phyloP scores from a whole-genome alignment of 305 asterid genomes.

The Salvia sclarea region DNA sequence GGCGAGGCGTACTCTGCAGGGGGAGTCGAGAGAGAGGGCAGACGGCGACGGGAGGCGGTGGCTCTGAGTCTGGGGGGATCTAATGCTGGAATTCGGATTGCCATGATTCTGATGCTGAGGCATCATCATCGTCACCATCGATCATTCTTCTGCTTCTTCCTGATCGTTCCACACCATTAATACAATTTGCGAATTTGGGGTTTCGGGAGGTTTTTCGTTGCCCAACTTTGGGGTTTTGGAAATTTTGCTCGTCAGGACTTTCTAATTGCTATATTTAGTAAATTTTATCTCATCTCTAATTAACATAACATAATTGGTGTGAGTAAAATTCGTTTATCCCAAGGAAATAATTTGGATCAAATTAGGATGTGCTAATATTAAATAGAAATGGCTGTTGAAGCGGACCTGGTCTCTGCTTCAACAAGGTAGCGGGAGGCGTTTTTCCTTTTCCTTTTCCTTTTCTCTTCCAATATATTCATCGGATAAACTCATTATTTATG shows the following conservation, averaged over 20 bases:
- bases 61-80: slow-evolving; percentile 39
- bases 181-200: slow-evolving; percentile 25
- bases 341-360: no score
- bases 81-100: slow-evolving; percentile 32
- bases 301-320: no score
- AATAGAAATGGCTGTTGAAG: no score
- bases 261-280: background rate
- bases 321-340: no score
- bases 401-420: no score
- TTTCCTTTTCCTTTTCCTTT: no score
- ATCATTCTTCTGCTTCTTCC: slow-evolving; percentile 36
- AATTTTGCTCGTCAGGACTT: no score
- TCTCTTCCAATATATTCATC: no score
- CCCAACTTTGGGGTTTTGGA: background rate
- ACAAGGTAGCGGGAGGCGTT: no score
- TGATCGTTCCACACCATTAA: slow-evolving; percentile 7
- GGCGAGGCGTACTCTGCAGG: slow-evolving; percentile 58
- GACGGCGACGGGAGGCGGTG: slow-evolving; percentile 40
- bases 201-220: slow-evolving; percentile 26
- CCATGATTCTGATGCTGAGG: slow-evolving; percentile 47
- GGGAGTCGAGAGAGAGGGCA: slow-evolving; percentile 39
- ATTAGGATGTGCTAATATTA: no score
- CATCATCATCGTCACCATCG: slow-evolving; percentile 48
- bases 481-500: no score
- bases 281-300: background rate